Evolutionary conservation across 176 grass and related monocot species (phyloP).

Genomic region (Carex cristatella): DNA sequence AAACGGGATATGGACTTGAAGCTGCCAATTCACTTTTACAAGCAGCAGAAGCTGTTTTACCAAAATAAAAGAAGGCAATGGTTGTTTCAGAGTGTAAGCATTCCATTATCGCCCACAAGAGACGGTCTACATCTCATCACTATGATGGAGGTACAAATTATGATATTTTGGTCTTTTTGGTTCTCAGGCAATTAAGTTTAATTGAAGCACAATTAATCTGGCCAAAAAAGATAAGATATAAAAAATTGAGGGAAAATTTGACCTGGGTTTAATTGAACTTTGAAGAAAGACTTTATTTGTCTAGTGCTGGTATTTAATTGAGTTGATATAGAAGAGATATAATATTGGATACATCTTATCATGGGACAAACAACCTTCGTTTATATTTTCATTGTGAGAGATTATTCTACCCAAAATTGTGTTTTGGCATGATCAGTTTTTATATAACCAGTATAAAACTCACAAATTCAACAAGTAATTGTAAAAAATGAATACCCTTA

Average conservation of each 20-base stretch:
- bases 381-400: neutral
- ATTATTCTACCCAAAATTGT: neutral
- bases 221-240: neutral
- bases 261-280: neutral
- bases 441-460: neutral
- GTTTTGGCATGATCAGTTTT: neutral
- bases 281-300: neutral
- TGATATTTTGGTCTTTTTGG: neutral
- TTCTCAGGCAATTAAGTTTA: conserved; percentile 6
- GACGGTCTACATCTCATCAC: conserved; percentile 45
- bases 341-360: neutral
- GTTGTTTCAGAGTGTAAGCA: conserved; percentile 72
- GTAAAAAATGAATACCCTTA: conserved; percentile 9
- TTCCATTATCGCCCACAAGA: conserved; percentile 59
- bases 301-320: neutral
- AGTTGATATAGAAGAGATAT: neutral
- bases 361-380: neutral
- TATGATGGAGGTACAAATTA: conserved; percentile 34
- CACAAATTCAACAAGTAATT: neutral
- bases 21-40: conserved; percentile 56
- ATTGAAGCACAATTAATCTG: neutral
- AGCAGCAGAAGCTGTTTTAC: conserved; percentile 50
- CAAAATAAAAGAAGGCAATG: conserved; percentile 75
- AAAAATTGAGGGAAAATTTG: neutral
- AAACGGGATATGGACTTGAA: conserved; percentile 51